A percentile compares a stretch with the other conserved stretches of the same genome.
These are phyloP conservation scores for Rhizopogon sp. DNA, from an alignment of 768 basidiomycete genomes.

Conservation along the genomic window DNA sequence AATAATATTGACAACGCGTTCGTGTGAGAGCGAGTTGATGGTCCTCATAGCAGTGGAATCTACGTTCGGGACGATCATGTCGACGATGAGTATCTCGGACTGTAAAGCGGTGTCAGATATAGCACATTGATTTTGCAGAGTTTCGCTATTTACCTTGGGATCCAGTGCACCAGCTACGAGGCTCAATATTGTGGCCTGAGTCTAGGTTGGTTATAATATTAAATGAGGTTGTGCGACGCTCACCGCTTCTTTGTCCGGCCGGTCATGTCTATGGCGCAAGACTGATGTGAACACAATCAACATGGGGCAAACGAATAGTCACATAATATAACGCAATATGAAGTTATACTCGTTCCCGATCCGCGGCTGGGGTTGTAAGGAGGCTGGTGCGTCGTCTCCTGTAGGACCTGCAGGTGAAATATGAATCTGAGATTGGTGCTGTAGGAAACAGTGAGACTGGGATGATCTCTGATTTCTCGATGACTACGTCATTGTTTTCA, in stretches of 20 bases:
- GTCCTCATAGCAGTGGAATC: neutral
- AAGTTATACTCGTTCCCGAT: neutral
- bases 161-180: neutral
- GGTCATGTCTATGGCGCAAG: conserved; percentile 6
- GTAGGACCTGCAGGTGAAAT: neutral
- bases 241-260: conserved; percentile 9
- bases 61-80: neutral
- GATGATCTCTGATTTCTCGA: neutral
- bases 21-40: neutral
- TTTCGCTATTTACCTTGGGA: neutral
- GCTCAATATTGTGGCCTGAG: neutral
- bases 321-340: conserved; percentile 3
- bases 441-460: neutral
- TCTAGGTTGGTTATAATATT: neutral
- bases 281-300: neutral
- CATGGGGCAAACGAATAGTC: neutral
- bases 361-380: conserved; percentile 31
- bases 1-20: neutral
- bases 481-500: neutral
- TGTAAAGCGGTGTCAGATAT: neutral
- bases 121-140: neutral
- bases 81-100: conserved; percentile 1
- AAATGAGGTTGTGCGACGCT: neutral
- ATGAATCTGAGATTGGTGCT: neutral
- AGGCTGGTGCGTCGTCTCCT: conserved; percentile 8